Conservation (phyloP, 2,329 filamentous ascomycete genomes). For the Penicillium sp. region DNA sequence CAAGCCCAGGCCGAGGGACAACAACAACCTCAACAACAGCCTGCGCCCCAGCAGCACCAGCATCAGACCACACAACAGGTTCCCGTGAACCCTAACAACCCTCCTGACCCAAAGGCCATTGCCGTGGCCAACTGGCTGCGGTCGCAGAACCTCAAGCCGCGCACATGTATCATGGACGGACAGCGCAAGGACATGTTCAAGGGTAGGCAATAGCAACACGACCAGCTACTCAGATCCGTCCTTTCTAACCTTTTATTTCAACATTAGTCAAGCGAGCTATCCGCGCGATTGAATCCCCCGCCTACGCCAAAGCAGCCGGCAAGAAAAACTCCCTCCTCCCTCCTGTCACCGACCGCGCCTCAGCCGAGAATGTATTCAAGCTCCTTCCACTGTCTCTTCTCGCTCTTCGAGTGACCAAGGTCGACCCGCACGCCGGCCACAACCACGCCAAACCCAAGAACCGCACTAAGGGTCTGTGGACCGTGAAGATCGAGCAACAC, state of each 20-base stretch:
- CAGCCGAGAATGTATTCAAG: conserved; percentile 92
- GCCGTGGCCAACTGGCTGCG: conserved; percentile 87
- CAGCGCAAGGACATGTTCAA: conserved; percentile 98
- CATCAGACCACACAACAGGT: conserved; percentile 49
- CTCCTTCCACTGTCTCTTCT: conserved; percentile 92
- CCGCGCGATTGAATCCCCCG: conserved; percentile 82
- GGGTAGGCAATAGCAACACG: conserved; percentile 55
- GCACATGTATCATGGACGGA: conserved; percentile 91
- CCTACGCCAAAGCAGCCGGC: conserved; percentile 79
- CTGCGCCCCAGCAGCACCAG: conserved; percentile 25
- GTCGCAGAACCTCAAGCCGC: conserved; percentile 79
- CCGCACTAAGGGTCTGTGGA: conserved; percentile 94
- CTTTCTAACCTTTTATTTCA: background rate
- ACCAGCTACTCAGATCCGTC: background rate
- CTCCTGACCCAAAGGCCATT: conserved; percentile 84
- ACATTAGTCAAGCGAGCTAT: conserved; percentile 91
- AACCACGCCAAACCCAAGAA: conserved; percentile 69
- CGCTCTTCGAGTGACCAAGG: conserved; percentile 83
- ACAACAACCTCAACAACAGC: conserved; percentile 38
- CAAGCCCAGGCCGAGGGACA: conserved; percentile 35
- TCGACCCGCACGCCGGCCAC: conserved; percentile 76
- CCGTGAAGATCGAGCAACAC: conserved; percentile 91
- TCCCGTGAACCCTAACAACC: conserved; percentile 52
- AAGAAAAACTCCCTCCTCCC: conserved; percentile 89
- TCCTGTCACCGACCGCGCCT: conserved; percentile 81